Conservation (phyloP, 2,329 filamentous ascomycete species). For the Rugonectria rugulosa region DNA sequence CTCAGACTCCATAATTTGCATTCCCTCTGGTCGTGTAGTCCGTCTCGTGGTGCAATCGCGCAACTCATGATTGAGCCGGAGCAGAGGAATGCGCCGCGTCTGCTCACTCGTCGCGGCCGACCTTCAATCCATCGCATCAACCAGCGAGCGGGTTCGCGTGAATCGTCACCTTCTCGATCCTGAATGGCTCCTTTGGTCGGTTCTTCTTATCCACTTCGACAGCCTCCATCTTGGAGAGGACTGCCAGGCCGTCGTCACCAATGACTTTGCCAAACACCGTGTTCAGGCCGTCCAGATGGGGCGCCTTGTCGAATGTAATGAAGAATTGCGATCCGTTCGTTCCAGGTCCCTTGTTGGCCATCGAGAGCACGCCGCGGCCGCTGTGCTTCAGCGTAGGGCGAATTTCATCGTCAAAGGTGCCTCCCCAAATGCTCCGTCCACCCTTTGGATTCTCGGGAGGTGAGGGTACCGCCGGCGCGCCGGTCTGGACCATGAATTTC, state of each 20-base stretch:
- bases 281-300: conserved; percentile 84
- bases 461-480: conserved; percentile 64
- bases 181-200: conserved; percentile 70
- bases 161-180: conserved; percentile 74
- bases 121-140: conserved; percentile 52
- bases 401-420: conserved; percentile 82
- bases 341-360: conserved; percentile 79
- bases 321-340: conserved; percentile 87
- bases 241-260: conserved; percentile 68
- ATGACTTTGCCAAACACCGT: conserved; percentile 82
- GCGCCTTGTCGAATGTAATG: conserved; percentile 77
- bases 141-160: conserved; percentile 82
- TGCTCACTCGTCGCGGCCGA: not conserved
- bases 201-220: conserved; percentile 81
- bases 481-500: conserved; percentile 82
- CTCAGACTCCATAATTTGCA: too few species aligned
- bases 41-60: too few species aligned
- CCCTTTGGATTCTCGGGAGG: conserved; percentile 68
- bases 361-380: conserved; percentile 73
- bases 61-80: too few species aligned
- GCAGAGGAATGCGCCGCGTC: too few species aligned
- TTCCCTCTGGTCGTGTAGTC: too few species aligned
- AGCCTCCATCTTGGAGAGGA: conserved; percentile 74
- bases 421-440: conserved; percentile 77
- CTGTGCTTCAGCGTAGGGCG: conserved; percentile 73